Base-by-base conservation (phyloP, 2,329 filamentous ascomycete species). In the Fusarium sp. region DNA sequence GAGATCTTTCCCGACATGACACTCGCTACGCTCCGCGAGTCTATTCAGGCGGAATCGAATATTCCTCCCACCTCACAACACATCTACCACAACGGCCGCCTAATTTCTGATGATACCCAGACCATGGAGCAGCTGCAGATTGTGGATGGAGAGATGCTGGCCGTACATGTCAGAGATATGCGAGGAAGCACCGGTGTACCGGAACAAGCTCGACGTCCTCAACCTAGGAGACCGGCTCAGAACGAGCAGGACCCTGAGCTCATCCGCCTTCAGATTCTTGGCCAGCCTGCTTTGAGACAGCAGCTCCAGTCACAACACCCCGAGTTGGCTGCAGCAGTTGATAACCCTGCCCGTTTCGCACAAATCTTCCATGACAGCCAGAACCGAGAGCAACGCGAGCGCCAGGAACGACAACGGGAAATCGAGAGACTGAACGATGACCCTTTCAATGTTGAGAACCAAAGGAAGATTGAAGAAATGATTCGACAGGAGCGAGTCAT, bases 401-500 rank as follows among this genome's bases (percentile, higher is more conserved):
- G 95, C 67, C 86, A 88, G 32, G 91, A 95, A 80, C 92, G 95
- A 65, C 90, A 95, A 80, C 90, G 93, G 57, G 91, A 95, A 80
- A 95, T 98, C 75, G 91, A 91, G 68, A 87, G 92, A 77, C 86
- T 98, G 67, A 98, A 98, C 79, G 92, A 94, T 13, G 96, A 99
- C 77, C 95, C 95, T 1, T 98, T 98, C 83, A 95, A 99, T 78
- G 84, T 94, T 30, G 95, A 98, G 71, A 93, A 95, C 12, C 96
- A 99, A 82, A 88, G 88, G 49, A 93, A 92, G 83, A 99, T 99
- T 69, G 95, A 96, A 79, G 96, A 99, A 83, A 97, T 98, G 82
- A 99, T 99, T 78, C 91, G 96, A 60, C 93, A 98, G 82, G 93
- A 98, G 82, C 88, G 92, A 18, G 95, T 99, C 48, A 94, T 95